Percentiles rank a stretch among this genome's conserved stretches.
These are phyloP conservation scores for Wickerhamiella nectarea DNA, from an alignment of 805 yeast genomes.

Conservation along the genomic window DNA sequence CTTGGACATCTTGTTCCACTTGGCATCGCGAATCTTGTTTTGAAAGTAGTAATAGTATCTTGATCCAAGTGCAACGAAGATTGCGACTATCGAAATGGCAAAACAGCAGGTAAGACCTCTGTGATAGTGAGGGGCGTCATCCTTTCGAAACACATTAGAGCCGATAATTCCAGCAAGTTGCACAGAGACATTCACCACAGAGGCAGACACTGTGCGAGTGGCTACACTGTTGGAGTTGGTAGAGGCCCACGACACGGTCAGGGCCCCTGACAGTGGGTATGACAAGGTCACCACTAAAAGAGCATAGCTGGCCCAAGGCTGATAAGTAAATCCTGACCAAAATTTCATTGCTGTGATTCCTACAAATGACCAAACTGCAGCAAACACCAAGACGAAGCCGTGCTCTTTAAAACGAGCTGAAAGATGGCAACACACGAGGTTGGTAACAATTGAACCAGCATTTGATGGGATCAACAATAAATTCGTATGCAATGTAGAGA, in stretches of 20 bases:
- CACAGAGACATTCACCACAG: constrained; percentile 49
- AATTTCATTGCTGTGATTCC: constrained; percentile 15
- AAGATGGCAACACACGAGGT: constrained; percentile 13
- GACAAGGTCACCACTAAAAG: constrained; percentile 21
- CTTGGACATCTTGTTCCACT: constrained; percentile 38
- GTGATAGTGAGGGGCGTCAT: constrained; percentile 46
- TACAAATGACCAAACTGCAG: constrained; percentile 14
- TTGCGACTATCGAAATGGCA: constrained; percentile 17
- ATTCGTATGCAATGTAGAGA: constrained; percentile 37
- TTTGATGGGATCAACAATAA: constrained; percentile 39
- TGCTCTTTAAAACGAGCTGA: constrained; percentile 10
- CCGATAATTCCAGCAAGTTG: constrained; percentile 44
- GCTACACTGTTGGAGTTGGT: constrained; percentile 48
- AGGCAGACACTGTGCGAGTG: constrained; percentile 51
- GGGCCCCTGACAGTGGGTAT: constrained; percentile 18
- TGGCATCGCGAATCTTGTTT: constrained; percentile 27
- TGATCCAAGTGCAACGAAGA: constrained; percentile 17
- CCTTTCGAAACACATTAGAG: constrained; percentile 41
- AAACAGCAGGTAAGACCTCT: constrained; percentile 37
- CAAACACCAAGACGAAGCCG: constrained; percentile 9
- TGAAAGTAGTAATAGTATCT: constrained; percentile 25
- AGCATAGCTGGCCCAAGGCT: constrained; percentile 23
- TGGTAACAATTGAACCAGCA: constrained; percentile 17
- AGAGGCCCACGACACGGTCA: constrained; percentile 36
- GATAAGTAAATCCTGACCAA: constrained; percentile 16